These are phyloP conservation scores for Mesembryanthemum crystallinum DNA, from an alignment of 148 eudicot genomes.

Conservation along the genomic window DNA sequence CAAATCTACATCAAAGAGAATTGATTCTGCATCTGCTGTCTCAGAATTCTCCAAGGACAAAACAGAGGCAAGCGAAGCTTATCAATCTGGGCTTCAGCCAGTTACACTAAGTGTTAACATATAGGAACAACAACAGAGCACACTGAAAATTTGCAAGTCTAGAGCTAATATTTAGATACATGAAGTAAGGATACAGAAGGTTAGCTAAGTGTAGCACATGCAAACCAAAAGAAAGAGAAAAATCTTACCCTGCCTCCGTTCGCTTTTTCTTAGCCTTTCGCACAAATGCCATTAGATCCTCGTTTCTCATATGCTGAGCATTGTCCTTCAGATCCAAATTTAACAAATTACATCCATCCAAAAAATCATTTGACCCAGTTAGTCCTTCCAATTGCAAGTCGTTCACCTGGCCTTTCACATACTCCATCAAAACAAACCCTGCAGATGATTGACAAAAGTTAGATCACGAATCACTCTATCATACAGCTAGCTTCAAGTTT, in stretches of 20 bases:
- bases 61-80: background rate
- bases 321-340: constrained; percentile 25
- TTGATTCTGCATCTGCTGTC: background rate
- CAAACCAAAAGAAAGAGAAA: background rate
- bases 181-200: background rate
- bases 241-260: constrained; percentile 28
- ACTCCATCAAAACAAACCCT: constrained; percentile 49
- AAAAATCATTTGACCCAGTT: constrained; percentile 27
- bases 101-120: too few relatives aligned
- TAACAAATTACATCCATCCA: constrained; percentile 39
- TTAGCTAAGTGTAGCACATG: background rate
- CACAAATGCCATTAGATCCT: constrained; percentile 22
- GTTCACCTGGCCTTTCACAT: constrained; percentile 38
- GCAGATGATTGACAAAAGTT: constrained; percentile 1
- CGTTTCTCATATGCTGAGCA: constrained; percentile 19
- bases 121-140: background rate
- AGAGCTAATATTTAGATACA: background rate
- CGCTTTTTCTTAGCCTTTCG: constrained; percentile 16
- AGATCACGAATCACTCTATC: background rate
- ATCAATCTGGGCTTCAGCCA: background rate
- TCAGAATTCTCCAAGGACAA: background rate
- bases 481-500: background rate
- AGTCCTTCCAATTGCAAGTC: constrained; percentile 33
- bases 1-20: background rate
- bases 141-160: background rate